Percentiles rank a stretch among this genome's conserved stretches.
Conservation (phyloP, 2,329 filamentous ascomycete species). For the Sporothrix humicola region DNA sequence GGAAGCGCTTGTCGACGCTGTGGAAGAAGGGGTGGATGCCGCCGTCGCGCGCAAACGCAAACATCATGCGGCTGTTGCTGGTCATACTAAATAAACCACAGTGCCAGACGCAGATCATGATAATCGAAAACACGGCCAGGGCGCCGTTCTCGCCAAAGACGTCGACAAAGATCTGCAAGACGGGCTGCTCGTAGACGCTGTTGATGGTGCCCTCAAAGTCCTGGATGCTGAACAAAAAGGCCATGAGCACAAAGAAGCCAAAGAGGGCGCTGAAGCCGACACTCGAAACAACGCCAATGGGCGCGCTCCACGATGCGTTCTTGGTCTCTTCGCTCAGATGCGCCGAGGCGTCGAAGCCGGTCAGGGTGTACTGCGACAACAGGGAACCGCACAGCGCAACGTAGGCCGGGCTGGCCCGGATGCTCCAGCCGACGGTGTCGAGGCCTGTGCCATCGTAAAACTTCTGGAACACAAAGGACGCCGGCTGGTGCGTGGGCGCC, state of each 20-base stretch:
- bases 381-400: constrained; percentile 60
- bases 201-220: constrained; percentile 57
- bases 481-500: constrained; percentile 61
- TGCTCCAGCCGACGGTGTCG: constrained; percentile 57
- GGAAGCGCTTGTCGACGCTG: constrained; percentile 56
- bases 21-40: constrained; percentile 62
- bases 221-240: constrained; percentile 64
- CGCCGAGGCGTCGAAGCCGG: constrained; percentile 60
- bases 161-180: constrained; percentile 64
- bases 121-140: constrained; percentile 59
- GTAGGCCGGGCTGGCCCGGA: constrained; percentile 59
- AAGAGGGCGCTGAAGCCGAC: constrained; percentile 62
- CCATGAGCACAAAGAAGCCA: constrained; percentile 64
- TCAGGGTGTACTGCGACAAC: constrained; percentile 56
- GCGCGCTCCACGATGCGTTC: constrained; percentile 62
- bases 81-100: constrained; percentile 65
- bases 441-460: constrained; percentile 60
- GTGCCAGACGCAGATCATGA: constrained; percentile 66
- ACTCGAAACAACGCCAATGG: constrained; percentile 62
- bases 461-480: constrained; percentile 60
- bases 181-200: constrained; percentile 56
- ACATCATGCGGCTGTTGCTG: constrained; percentile 64
- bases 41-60: constrained; percentile 61
- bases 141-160: constrained; percentile 61
- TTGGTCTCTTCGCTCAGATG: constrained; percentile 64